These are phyloP conservation scores for Haematococcus lacustris DNA, from an alignment of 139 green algal genomes.

Conservation along the genomic window DNA sequence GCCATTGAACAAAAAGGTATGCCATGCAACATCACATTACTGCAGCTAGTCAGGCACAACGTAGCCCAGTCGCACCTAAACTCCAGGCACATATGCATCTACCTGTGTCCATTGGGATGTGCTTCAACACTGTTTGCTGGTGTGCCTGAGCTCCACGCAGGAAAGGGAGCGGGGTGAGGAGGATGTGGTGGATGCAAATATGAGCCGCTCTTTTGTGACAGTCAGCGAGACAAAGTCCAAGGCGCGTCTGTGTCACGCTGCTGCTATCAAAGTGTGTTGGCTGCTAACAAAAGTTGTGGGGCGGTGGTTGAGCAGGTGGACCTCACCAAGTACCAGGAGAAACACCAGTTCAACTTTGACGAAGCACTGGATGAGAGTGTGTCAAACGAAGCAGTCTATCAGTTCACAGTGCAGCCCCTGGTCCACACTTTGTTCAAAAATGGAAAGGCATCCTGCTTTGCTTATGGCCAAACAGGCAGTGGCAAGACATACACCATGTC, in stretches of 20 bases:
- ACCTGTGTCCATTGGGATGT: too few species aligned
- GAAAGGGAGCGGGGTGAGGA: slow-evolving; percentile 73
- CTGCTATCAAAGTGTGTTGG: background rate
- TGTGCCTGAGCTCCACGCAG: too few species aligned
- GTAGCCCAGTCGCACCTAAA: background rate
- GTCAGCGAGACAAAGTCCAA: slow-evolving; percentile 85
- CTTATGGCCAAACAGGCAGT: slow-evolving; percentile 90
- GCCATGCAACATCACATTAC: background rate
- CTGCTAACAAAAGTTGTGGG: background rate
- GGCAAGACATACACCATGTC: slow-evolving; percentile 98
- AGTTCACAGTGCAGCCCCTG: slow-evolving; percentile 80
- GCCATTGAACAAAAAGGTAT: slow-evolving; percentile 86
- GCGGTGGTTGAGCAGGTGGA: slow-evolving; percentile 60
- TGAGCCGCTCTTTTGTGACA: slow-evolving; percentile 36
- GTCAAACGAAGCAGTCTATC: slow-evolving; percentile 88
- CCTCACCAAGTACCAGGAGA: slow-evolving; percentile 80
- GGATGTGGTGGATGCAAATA: slow-evolving; percentile 81
- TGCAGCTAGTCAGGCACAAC: background rate
- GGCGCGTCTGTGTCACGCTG: background rate
- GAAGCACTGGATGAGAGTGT: slow-evolving; percentile 81
- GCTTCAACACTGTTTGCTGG: too few species aligned
- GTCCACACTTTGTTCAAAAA: slow-evolving; percentile 81
- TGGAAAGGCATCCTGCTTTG: slow-evolving; percentile 92
- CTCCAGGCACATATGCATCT: too few species aligned
- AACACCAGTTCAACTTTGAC: slow-evolving; percentile 91